Evolutionary conservation across 2,329 filamentous ascomycete species (phyloP), one percentile per base, ranked within the genome.

Genomic region (Fusarium sp.): DNA sequence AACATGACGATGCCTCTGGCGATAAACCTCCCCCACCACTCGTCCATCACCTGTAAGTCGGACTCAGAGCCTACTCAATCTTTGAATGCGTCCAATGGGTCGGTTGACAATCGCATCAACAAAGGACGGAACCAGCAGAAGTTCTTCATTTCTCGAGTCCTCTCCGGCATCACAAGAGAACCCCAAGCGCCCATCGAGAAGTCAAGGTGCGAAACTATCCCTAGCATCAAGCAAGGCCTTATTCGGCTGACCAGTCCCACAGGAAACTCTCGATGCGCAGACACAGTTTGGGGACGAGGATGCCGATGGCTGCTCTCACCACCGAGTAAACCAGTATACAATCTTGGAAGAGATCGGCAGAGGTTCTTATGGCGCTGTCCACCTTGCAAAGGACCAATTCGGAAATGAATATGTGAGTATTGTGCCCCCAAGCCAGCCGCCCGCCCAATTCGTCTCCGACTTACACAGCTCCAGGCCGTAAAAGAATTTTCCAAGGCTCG

Each of bases 401-500:
- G 96, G 95, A 47, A 90, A 91, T 58, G 95, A 98, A 93, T 98
- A 93, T 89, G 96, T 97, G 87, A 88, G 92, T 79, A 38, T 18
- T 50, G 14, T 50, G 53, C 41, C 12, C 24, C 38, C 22, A 36
- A 41, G 26, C 35, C 42, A 61, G 22, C 55, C 20, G 10, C 36
- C 55, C 20, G 12, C 39, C 13, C 38, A 28, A n/a, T 50, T 47
- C 14, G 47, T 77, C 72, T 57, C 20, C 70, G 75, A 69, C 63
- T 51, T 60, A 70, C 53, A 48, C 60, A 54, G 63, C 57, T 67
- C 26, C 80, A 98, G 95, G 96, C 96, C 66, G 90, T 98, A 80
- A 99, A 99, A 83, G 95, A 98, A 80, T 98, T 99, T 83, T 98
- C 96, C 68, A 99, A 99, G 81, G 91, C 94, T 5, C 91, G 95